phyloP scores from a whole-genome alignment of 2,329 filamentous ascomycete genomes.

The Calonectria ilicicola region DNA sequence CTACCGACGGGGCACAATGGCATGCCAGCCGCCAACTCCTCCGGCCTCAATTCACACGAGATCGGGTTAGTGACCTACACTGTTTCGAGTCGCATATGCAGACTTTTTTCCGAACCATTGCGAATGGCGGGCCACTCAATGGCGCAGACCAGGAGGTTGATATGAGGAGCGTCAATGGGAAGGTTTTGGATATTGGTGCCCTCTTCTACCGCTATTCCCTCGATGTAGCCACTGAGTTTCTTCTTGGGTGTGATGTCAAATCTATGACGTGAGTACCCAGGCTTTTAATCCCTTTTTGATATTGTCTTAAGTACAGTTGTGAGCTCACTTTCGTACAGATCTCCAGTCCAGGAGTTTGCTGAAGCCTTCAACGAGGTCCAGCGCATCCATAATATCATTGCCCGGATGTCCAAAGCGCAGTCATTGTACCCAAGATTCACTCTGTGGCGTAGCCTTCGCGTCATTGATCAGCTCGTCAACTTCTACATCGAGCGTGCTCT shows the following conservation, averaged over 20 bases:
- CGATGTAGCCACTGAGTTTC: conserved; percentile 87
- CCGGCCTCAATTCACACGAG: conserved; percentile 87
- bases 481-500: conserved; percentile 82
- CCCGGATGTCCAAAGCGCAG: conserved; percentile 73
- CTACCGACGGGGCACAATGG: conserved; percentile 84
- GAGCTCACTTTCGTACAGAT: conserved; percentile 48
- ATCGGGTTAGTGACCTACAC: conserved; percentile 84
- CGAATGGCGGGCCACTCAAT: conserved; percentile 66
- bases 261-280: conserved; percentile 62
- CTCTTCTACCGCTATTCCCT: conserved; percentile 89
- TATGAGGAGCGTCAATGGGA: conserved; percentile 69
- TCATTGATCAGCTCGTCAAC: conserved; percentile 82
- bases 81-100: conserved; percentile 85
- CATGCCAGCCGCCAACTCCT: conserved; percentile 84
- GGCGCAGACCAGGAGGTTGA: conserved; percentile 74
- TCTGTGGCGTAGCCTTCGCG: conserved; percentile 73
- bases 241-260: conserved; percentile 81
- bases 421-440: conserved; percentile 70
- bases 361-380: conserved; percentile 86
- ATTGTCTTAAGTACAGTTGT: not conserved
- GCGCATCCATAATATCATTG: conserved; percentile 75
- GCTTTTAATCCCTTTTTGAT: not conserved
- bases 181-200: conserved; percentile 76
- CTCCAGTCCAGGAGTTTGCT: conserved; percentile 77
- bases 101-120: conserved; percentile 77